phyloP scores from a whole-genome alignment of 768 basidiomycete genomes.

The Boletus speciosus region DNA sequence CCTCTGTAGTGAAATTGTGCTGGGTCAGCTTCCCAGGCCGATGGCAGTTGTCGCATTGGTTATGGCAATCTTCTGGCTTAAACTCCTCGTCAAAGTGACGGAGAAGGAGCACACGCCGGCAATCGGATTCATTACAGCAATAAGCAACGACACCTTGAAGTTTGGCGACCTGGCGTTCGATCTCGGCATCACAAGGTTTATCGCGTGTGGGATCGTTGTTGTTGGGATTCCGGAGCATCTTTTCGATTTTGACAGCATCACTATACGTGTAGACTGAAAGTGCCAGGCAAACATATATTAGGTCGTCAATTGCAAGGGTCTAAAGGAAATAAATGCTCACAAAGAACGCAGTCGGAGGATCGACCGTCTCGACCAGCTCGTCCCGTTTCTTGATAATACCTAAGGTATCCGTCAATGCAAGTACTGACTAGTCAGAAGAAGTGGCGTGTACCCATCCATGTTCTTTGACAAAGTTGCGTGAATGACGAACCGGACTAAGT shows the following conservation, averaged over 20 bases:
- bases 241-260: conserved; percentile 55
- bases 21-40: conserved; percentile 42
- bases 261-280: conserved; percentile 58
- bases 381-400: conserved; percentile 95
- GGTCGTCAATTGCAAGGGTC: not conserved
- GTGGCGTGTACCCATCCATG: conserved; percentile 66
- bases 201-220: conserved; percentile 35
- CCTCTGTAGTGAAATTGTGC: conserved; percentile 61
- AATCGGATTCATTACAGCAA: conserved; percentile 77
- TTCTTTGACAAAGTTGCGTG: conserved; percentile 81
- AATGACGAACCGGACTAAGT: conserved; percentile 84
- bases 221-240: conserved; percentile 58
- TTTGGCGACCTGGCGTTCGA: conserved; percentile 62
- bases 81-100: conserved; percentile 87
- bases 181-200: conserved; percentile 43
- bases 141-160: conserved; percentile 72
- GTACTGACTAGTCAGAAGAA: not conserved
- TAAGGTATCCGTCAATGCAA: conserved; percentile 25
- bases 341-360: conserved; percentile 81
- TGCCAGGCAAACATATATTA: not conserved
- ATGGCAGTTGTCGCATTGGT: conserved; percentile 82
- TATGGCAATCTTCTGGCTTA: conserved; percentile 57
- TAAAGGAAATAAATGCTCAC: conserved; percentile 43
- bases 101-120: conserved; percentile 84
- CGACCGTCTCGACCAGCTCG: conserved; percentile 90